Evolutionary conservation across 176 grass and related monocot species (phyloP), one percentile per base, ranked within the genome.

Genomic region (Oropetium thomaeum): DNA sequence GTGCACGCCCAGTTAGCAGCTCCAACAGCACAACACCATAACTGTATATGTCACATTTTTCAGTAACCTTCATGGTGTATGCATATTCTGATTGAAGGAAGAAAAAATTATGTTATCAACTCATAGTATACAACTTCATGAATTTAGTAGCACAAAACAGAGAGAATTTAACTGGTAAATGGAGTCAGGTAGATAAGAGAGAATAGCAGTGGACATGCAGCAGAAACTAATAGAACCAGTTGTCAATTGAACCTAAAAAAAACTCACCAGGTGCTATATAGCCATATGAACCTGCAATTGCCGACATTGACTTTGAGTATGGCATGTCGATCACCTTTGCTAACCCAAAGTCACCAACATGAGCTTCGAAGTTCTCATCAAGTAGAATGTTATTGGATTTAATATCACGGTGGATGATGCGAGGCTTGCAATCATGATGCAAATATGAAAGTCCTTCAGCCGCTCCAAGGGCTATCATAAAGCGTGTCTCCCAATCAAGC

Each of bases 301-400:
- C 96, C 72, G 96, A 99, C 96, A 99, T 99, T 20, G 96, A 84
- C 76, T 99, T 99, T 15, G 85, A 85, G 48, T 90, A 80, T 73
- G 96, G 92, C 96, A 99, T 86, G 84, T 99, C 96, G 27, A 99
- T 95, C 29, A 99, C 89, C 66, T 99, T 99, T 45, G 96, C 96
- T 54, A 99, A 87, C 82, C 96, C 96, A 78, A 99, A 99, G 70
- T 99, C 96, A 31, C 96, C 96, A 75, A 99, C 96, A 90, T 95
- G 96, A 75, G 96, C 89, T 89, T 99, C 92, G 68, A 86, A 99
- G 73, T 99, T 95, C n/a, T 96, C 89, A 84, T 99, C 91, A 45
- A 99, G 96, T 72, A 99, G 75, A 74, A 99, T 99, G 47, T 99
- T 99, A 62, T 99, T 99, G 3, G 96, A 99, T 67, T 99, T 99